Base-by-base conservation (phyloP, 2,329 filamentous ascomycete genomes). In the Fusarium nygamai region DNA sequence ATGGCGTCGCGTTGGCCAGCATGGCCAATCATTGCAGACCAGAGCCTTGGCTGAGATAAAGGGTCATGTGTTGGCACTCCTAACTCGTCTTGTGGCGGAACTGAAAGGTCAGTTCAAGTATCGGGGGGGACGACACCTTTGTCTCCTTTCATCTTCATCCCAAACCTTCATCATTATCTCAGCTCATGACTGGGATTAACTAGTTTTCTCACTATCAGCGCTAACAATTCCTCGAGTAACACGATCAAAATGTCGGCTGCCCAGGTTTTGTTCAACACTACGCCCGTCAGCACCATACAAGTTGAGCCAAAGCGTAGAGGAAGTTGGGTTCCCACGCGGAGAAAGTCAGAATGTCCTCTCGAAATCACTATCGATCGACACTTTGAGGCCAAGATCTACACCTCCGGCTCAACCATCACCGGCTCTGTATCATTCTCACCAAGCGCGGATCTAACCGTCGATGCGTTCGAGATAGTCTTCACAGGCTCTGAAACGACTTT, bases 361-460 rank as follows among this genome's bases (percentile, higher is more conserved):
- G 62, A 75, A 12, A 63, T 78, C 8, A 39, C 58, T 4, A 63
- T 78, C n/a, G 63, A 78, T 36, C 58, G 74, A 9, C 73, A 77
- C 6, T 71, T 64, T 13, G 61, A 71, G 31, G 73, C 71, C 29
- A 76, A 78, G 19, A 47, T 67, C 13, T 77, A 77, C 7, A 76
- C 71, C 5, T 71, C 61, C 2, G 75, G 75, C 9, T 76, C 69
- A 6, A 56, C 50, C 14, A 63, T 77, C 4, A 61, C 73, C 3
- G 75, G 75, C 41, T 43, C 33, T 1, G 64, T 73, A 1, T 65
- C 61, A 1, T 44, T 78, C 8, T 67, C 50, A 1, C 53, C 69
- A 1, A 64, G 61, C 19, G 29, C 61, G 6, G 64, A 76, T 24
- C 63, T 71, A 8, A 46, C 57, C 5, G 68, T 77, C 8, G 69